Percentiles rank a stretch among this genome's conserved stretches.
phyloP scores from a whole-genome alignment of 106 monocot genomes.

The Apostasia ramifera region DNA sequence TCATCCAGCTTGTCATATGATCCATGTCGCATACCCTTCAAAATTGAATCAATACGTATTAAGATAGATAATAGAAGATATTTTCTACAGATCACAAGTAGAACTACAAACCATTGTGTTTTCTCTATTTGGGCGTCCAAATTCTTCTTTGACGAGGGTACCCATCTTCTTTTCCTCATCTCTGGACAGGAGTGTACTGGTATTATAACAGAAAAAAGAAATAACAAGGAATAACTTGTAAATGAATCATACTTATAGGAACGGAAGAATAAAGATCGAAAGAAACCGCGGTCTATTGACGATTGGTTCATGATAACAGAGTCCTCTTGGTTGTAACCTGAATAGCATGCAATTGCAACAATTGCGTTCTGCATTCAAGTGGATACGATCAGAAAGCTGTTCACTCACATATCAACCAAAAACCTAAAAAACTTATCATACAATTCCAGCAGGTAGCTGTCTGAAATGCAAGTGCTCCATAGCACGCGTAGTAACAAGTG shows the following conservation, averaged over 20 bases:
- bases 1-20: slow-evolving; percentile 98
- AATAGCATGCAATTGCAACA: slow-evolving; percentile 99
- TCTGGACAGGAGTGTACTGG: slow-evolving; percentile 20
- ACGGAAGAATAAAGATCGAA: slow-evolving; percentile 93
- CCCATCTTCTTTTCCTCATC: slow-evolving; percentile 99
- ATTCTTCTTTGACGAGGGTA: slow-evolving; percentile 97
- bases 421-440: slow-evolving; percentile 23
- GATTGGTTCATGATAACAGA: slow-evolving; percentile 99
- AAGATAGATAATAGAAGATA: no score
- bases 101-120: slow-evolving; percentile 74
- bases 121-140: slow-evolving; percentile 94
- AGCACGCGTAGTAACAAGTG: slow-evolving; percentile 97
- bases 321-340: slow-evolving; percentile 99
- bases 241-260: slow-evolving; percentile 69
- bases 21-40: slow-evolving; percentile 95
- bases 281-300: slow-evolving; percentile 98
- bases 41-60: neutral
- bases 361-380: slow-evolving; percentile 74
- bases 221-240: neutral
- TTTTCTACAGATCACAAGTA: neutral
- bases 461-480: slow-evolving; percentile 99
- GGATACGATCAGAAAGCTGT: neutral
- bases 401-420: neutral
- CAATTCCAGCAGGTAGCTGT: slow-evolving; percentile 98
- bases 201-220: neutral